phyloP scores from a whole-genome alignment of 148 eudicot species.

The Polygonum aviculare region DNA sequence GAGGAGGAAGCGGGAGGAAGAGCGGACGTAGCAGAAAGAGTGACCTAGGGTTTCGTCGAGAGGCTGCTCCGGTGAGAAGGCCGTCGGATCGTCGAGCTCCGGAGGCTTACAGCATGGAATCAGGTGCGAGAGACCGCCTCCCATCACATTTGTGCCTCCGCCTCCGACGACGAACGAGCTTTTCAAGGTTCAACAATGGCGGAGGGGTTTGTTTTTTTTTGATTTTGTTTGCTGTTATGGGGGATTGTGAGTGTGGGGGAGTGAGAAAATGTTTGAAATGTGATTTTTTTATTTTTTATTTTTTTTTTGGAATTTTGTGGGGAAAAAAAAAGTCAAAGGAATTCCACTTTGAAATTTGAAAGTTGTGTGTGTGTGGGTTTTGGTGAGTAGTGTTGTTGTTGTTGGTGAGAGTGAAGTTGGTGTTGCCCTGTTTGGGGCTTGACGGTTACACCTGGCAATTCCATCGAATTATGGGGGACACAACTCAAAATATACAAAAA shows the following conservation, averaged over 20 bases:
- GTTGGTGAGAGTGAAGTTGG: neutral
- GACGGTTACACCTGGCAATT: neutral
- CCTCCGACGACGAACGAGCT: neutral
- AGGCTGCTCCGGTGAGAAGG: constrained; percentile 33
- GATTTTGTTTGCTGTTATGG: neutral
- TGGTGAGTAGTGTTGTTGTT: neutral
- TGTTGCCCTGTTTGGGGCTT: neutral
- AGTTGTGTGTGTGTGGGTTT: neutral
- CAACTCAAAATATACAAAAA: neutral
- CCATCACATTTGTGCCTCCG: constrained; percentile 37
- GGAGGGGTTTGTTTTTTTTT: neutral
- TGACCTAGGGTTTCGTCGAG: constrained; percentile 94
- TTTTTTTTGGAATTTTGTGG: neutral
- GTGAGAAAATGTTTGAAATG: neutral
- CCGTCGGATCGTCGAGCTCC: constrained; percentile 25
- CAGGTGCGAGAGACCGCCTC: constrained; percentile 67
- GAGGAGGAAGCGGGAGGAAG: constrained; percentile 62
- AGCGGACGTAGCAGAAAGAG: constrained; percentile 86
- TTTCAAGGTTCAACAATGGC: neutral
- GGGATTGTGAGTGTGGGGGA: constrained; percentile 1
- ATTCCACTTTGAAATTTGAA: constrained; percentile 8
- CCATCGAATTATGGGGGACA: neutral
- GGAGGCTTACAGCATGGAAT: constrained; percentile 67
- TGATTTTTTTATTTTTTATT: neutral
- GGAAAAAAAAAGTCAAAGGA: constrained; percentile 4